Evolutionary conservation across 352 stramenopile genomes (phyloP).

Genomic region (Peronospora farinosa): DNA sequence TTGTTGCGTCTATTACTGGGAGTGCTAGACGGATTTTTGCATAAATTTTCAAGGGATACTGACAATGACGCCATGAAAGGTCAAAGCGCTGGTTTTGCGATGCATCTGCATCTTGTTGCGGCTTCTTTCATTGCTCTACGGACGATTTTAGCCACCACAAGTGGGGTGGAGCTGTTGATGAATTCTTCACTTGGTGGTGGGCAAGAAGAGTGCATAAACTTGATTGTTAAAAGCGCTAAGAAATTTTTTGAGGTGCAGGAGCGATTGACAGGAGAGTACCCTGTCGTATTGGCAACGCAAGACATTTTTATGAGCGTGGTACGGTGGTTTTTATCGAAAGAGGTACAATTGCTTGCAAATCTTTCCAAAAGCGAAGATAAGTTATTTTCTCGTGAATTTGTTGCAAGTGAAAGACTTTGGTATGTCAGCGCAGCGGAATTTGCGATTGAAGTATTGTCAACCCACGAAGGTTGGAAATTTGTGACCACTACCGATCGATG

Average conservation of each 20-base stretch:
- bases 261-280: conserved; percentile 42
- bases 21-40: conserved; percentile 52
- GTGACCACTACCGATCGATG: conserved; percentile 30
- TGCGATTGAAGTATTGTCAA: conserved; percentile 48
- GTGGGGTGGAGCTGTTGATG: conserved; percentile 42
- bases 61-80: conserved; percentile 16
- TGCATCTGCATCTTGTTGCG: conserved; percentile 42
- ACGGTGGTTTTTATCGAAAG: conserved; percentile 49
- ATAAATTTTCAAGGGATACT: conserved; percentile 12
- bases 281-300: conserved; percentile 42
- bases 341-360: conserved; percentile 31
- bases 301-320: conserved; percentile 53
- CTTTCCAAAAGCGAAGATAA: not conserved
- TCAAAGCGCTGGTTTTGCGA: conserved; percentile 24
- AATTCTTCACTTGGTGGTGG: conserved; percentile 34
- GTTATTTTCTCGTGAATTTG: conserved; percentile 11
- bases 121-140: conserved; percentile 40
- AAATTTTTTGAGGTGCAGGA: conserved; percentile 64
- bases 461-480: conserved; percentile 65
- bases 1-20: conserved; percentile 45
- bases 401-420: conserved; percentile 37
- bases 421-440: conserved; percentile 53
- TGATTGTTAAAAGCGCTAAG: conserved; percentile 47
- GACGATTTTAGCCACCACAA: conserved; percentile 28
- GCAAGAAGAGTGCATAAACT: conserved; percentile 46